Base-by-base conservation (phyloP, 805 yeast species). In the Saturnispora quitensis region DNA sequence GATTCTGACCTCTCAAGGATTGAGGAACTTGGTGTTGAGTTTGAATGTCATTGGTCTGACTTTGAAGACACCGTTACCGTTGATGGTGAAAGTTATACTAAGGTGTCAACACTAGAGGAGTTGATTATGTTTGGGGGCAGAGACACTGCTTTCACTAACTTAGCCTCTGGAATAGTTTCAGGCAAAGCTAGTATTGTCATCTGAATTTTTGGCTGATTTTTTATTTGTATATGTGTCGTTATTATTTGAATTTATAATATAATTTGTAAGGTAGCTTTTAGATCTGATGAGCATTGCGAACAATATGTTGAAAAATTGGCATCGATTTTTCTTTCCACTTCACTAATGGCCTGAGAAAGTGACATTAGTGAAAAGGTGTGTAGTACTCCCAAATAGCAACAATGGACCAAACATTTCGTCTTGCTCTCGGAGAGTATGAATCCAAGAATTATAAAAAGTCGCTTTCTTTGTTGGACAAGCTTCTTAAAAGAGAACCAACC, bases 371-470 rank as follows among this genome's bases (percentile, higher is more conserved):
- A 25, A 8, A 25, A 25, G 5, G 10, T 6, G 28, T 25, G 28
- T 25, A 25, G 8, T 7, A 8, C 9, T 25, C 28, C 28, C 9
- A 25, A 18, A 40, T 40, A 33, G n/a, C 27, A 5, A 40, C 43
- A 18, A 35, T 46, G 13, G 50, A 47, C 17, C 51, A 40, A 10
- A 33, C 45, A 5, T 89, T 91, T 71, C 76, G 84, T 53, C 86
- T 84, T 58, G 96, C 97, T 1, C 74, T 93, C 60, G 81, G 81
- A 59, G 75, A 86, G 31, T 93, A 89, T 62, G 98, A 93, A 63
- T 65, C 75, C 46, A 89, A 87, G 65, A 89, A 89, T 66, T 90
- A 90, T 73, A 87, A 87, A 64, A 89, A 91, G 61, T 80, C 96
- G 1, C 68, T 90, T 60, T 86, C 86, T 64, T 63, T 82, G 28